Base-by-base conservation (phyloP, 352 stramenopile species). In the Blastocystis sp. region DNA sequence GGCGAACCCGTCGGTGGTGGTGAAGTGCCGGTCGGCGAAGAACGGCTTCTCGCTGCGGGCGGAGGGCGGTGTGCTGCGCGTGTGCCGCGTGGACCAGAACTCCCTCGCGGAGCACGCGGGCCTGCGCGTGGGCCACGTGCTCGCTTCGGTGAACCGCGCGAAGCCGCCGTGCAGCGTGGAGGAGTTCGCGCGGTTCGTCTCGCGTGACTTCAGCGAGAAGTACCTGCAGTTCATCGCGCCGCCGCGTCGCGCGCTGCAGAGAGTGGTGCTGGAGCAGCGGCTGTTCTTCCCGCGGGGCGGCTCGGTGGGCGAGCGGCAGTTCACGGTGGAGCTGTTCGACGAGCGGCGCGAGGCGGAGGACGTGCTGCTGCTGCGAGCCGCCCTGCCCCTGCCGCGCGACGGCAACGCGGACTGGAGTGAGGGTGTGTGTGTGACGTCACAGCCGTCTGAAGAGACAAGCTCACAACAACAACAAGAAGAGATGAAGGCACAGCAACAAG, bases 231-330 rank as follows among this genome's bases (percentile, higher is more conserved):
- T 81, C 43, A 34, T 81, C 17, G 71, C 71, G 38, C 42, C 42
- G 28, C 48, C 43, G 9, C 3, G 38, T 21, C 11, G 40, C 34
- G 52, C 48, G 24, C n/a, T 21, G 4, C 43, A 19, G 4, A 63
- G 28, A 19, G 45, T 60, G 14, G n/a, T 43, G 3, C 66, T 64
- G n/a, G 77, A 69, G 1, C 77, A 87, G 43, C 77, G 71, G 45
- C 24, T 87, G n/a, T 19, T 74, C 38, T 87, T 87, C 77, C 77
- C 77, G 6, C 10, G 17, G 45, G 77, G 77, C 17, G 54, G 19
- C 7, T 71, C 77, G 24, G 62, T 87, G 28, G 77, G 65, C 21
- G 40, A 81, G 52, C 11, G 28, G 21, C 19, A 21, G 10, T 66
- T 81, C 14, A 63, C 54, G 21, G 7, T 81, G 14, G 34, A n/a